Percentiles rank a stretch among this genome's conserved stretches.
These are phyloP conservation scores for Guadua angustifolia DNA, from an alignment of 176 grass and related monocot genomes.

Conservation along the genomic window DNA sequence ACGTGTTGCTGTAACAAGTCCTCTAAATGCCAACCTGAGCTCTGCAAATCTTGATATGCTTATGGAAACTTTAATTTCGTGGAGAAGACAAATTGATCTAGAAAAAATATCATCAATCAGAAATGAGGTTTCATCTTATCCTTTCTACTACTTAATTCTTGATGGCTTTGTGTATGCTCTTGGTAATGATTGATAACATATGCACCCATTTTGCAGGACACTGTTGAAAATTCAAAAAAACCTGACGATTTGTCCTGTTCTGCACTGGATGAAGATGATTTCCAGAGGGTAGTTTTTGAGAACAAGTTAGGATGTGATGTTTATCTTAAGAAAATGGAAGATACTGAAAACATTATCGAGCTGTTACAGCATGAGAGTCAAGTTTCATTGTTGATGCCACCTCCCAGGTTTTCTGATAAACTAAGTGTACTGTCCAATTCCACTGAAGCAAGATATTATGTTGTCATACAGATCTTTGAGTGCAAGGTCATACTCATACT, in stretches of 20 bases:
- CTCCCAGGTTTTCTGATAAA: slow-evolving; percentile 89
- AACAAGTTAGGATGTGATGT: slow-evolving; percentile 96
- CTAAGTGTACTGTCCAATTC: slow-evolving; percentile 75
- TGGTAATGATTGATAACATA: slow-evolving; percentile 18
- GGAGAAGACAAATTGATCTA: slow-evolving; percentile 85
- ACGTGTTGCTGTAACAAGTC: slow-evolving; percentile 82
- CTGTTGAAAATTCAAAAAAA: slow-evolving; percentile 47
- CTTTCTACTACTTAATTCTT: slow-evolving; percentile 24
- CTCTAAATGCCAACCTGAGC: slow-evolving; percentile 80
- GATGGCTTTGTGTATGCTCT: background rate
- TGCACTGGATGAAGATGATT: slow-evolving; percentile 90
- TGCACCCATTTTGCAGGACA: slow-evolving; percentile 54
- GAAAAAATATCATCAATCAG: slow-evolving; percentile 71
- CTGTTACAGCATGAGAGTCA: slow-evolving; percentile 69
- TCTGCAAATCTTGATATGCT: slow-evolving; percentile 89
- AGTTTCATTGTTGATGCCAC: slow-evolving; percentile 75
- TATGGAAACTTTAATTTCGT: slow-evolving; percentile 86
- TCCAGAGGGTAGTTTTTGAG: slow-evolving; percentile 84
- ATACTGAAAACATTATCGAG: slow-evolving; percentile 51
- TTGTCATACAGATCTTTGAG: slow-evolving; percentile 91
- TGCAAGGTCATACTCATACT: slow-evolving; percentile 62
- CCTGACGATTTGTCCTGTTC: slow-evolving; percentile 57
- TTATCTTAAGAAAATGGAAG: slow-evolving; percentile 83
- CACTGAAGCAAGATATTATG: slow-evolving; percentile 85
- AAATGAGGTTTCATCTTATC: slow-evolving; percentile 61